Conservation (phyloP, 2,329 filamentous ascomycete species). For the Cladosporium cucumerinum region DNA sequence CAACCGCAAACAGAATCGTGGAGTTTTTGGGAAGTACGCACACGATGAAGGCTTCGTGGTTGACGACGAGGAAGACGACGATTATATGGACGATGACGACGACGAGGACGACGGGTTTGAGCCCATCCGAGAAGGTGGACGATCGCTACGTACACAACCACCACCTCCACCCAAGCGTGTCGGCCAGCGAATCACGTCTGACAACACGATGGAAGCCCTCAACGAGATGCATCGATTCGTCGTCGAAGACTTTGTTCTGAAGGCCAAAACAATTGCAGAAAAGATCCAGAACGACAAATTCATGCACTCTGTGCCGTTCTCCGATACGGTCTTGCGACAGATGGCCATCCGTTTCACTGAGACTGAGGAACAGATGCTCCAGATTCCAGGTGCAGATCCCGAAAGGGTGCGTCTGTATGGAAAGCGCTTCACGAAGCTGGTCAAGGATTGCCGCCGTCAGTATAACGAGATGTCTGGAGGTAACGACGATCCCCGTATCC, state of each 20-base stretch:
- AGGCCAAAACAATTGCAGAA: slow-evolving; percentile 60
- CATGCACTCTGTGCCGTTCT: slow-evolving; percentile 60
- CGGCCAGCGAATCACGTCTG: slow-evolving; percentile 58
- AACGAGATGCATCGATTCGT: slow-evolving; percentile 60
- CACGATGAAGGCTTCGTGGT: slow-evolving; percentile 37
- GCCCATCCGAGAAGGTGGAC: slow-evolving; percentile 41
- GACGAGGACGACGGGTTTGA: slow-evolving; percentile 47
- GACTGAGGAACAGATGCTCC: slow-evolving; percentile 58
- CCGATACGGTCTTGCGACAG: slow-evolving; percentile 64
- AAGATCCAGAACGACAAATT: slow-evolving; percentile 58
- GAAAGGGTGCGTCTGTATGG: slow-evolving; percentile 64
- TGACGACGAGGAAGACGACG: slow-evolving; percentile 41
- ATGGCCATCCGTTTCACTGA: slow-evolving; percentile 71
- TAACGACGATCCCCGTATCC: slow-evolving; percentile 40
- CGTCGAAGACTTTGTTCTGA: slow-evolving; percentile 61
- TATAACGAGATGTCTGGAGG: slow-evolving; percentile 41
- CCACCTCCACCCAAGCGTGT: slow-evolving; percentile 34
- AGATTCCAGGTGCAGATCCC: slow-evolving; percentile 60
- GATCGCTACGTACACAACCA: slow-evolving; percentile 16
- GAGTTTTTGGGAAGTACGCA: slow-evolving; percentile 35
- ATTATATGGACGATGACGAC: slow-evolving; percentile 37
- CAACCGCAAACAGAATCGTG: slow-evolving; percentile 27
- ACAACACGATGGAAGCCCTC: slow-evolving; percentile 53
- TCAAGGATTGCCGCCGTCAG: slow-evolving; percentile 42
- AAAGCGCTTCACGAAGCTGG: slow-evolving; percentile 56